Conservation (phyloP, 1,139 yeast genomes). For the Debaryomyces singareniensis region DNA sequence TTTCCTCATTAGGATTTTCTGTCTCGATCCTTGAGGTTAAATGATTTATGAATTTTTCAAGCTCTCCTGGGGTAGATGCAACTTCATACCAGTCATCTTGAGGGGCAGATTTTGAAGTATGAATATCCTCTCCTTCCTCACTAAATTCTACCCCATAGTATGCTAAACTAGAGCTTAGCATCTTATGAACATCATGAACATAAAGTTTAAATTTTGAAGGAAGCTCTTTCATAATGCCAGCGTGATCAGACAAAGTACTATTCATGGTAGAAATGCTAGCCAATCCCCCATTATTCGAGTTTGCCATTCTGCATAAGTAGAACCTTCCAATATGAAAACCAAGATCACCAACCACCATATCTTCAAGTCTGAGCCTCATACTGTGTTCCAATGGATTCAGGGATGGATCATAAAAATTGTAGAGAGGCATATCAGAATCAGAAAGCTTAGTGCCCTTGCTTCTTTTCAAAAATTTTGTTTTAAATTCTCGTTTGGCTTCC, state of each 20-base stretch:
- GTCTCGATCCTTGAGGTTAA: conserved; percentile 18
- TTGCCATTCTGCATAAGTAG: conserved; percentile 38
- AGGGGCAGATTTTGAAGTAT: conserved; percentile 4
- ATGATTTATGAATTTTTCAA: conserved; percentile 24
- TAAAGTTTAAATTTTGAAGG: conserved; percentile 42
- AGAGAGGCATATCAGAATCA: background rate
- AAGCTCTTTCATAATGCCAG: conserved; percentile 12
- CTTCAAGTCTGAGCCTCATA: conserved; percentile 32
- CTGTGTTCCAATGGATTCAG: conserved; percentile 36
- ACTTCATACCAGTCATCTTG: conserved; percentile 29
- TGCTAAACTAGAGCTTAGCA: conserved; percentile 23
- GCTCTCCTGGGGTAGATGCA: conserved; percentile 28
- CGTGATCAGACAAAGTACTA: conserved; percentile 13
- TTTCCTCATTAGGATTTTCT: conserved; percentile 5
- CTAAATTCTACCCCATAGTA: conserved; percentile 33
- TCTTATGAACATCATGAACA: conserved; percentile 42
- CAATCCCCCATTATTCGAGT: conserved; percentile 33
- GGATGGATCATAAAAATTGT: conserved; percentile 35
- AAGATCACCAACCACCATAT: conserved; percentile 40
- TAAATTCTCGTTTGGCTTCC: conserved; percentile 27
- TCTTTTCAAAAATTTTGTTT: conserved; percentile 21
- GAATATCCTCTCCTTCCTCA: conserved; percentile 22
- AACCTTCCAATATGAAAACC: conserved; percentile 44
- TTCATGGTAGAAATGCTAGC: conserved; percentile 29
- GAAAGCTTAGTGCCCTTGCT: background rate